Conservation (phyloP, 164 flowering plant species). For the Stephania cephalantha region DNA sequence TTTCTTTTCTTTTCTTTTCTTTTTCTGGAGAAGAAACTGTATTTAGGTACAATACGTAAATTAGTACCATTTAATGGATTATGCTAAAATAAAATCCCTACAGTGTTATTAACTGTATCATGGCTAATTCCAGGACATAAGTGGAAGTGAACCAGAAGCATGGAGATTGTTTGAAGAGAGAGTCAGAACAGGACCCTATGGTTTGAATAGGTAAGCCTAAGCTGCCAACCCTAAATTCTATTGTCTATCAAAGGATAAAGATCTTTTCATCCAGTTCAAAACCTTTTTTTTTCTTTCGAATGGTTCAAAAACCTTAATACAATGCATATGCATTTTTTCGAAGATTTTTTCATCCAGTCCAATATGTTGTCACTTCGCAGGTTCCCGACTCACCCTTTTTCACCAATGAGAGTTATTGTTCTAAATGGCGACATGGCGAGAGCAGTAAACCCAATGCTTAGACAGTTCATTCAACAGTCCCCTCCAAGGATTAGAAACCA, state of each 20-base stretch:
- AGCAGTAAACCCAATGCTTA: constrained; percentile 14
- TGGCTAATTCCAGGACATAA: constrained; percentile 8
- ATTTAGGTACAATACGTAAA: no score
- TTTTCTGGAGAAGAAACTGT: not conserved
- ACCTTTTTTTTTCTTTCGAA: no score
- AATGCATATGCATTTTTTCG: no score
- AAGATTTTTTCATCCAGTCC: no score
- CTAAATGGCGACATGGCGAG: constrained; percentile 4
- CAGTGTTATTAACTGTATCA: not conserved
- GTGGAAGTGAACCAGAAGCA: constrained; percentile 6
- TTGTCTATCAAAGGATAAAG: no score
- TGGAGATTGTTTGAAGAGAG: constrained; percentile 19
- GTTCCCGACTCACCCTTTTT: constrained; percentile 18
- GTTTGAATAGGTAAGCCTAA: constrained; percentile 16
- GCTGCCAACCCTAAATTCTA: not conserved
- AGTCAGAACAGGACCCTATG: constrained; percentile 19
- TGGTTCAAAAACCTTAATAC: no score
- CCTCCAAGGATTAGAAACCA: constrained; percentile 15
- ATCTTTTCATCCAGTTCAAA: not conserved
- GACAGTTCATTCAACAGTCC: constrained; percentile 16
- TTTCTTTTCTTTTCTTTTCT: not conserved
- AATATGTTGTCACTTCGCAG: constrained; percentile 11
- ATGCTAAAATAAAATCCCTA: no score
- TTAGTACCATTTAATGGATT: no score
- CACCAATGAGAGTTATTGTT: constrained; percentile 11